phyloP scores from a whole-genome alignment of 2,329 filamentous ascomycete species.

The Zasmidium cellare region DNA sequence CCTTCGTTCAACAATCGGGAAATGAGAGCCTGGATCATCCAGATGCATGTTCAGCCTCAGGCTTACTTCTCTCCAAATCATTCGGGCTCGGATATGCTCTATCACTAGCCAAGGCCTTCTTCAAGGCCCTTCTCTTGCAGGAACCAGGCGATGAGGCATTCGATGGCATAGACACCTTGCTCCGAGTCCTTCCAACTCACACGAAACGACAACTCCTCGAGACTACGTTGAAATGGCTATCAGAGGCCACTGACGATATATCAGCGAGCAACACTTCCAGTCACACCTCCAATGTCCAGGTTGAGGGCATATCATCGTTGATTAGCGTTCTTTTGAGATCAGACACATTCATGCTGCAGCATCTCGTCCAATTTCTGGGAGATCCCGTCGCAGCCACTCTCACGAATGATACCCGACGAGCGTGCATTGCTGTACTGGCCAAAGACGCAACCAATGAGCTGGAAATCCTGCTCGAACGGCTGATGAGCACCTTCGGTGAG shows the following conservation, averaged over 20 bases:
- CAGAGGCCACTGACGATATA: not conserved
- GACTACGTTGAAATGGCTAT: constrained; percentile 34
- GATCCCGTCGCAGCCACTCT: constrained; percentile 24
- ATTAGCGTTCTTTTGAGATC: constrained; percentile 18
- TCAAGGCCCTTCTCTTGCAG: not conserved
- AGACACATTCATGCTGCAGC: constrained; percentile 15
- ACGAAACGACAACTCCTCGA: constrained; percentile 46
- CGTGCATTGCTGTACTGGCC: constrained; percentile 29
- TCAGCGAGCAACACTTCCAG: not conserved
- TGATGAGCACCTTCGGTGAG: constrained; percentile 75
- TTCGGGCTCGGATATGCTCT: constrained; percentile 68
- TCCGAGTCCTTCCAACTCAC: constrained; percentile 17
- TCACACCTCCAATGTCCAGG: not conserved
- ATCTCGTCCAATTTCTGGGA: constrained; percentile 22
- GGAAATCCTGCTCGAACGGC: constrained; percentile 65
- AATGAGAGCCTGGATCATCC: not conserved
- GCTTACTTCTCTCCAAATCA: constrained; percentile 56
- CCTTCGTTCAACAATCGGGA: constrained; percentile 19
- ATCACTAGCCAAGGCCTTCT: constrained; percentile 18
- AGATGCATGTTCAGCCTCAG: constrained; percentile 21
- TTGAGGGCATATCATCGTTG: constrained; percentile 16
- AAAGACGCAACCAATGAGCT: constrained; percentile 26
- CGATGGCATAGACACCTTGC: not conserved
- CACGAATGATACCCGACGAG: constrained; percentile 27
- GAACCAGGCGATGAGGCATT: not conserved